Evolutionary conservation across 441 rosid genomes (phyloP).

Genomic region (Syzygium malaccense): DNA sequence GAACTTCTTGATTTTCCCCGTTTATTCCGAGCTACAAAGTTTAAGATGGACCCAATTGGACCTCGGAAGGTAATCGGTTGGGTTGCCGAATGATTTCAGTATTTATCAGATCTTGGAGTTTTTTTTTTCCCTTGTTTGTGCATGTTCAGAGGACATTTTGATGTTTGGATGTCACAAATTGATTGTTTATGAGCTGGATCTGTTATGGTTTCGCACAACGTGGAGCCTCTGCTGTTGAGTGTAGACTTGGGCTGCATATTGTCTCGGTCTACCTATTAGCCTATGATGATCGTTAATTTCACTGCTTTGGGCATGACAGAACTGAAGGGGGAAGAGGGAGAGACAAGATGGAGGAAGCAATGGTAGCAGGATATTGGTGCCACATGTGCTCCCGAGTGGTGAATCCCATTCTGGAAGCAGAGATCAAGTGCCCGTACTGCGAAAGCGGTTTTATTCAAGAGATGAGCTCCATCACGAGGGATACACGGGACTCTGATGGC

Average conservation of each 20-base stretch:
- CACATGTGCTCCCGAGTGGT: conserved; percentile 36
- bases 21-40: neutral
- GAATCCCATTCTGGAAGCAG: conserved; percentile 26
- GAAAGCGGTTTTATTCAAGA: conserved; percentile 59
- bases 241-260: neutral
- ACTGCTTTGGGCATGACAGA: conserved; percentile 16
- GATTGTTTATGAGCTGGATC: neutral
- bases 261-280: neutral
- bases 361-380: conserved; percentile 36
- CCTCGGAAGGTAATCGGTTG: neutral
- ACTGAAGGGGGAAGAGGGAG: conserved; percentile 1
- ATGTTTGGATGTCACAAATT: neutral
- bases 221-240: neutral
- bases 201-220: neutral
- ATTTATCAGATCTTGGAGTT: neutral
- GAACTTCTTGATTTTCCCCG: neutral
- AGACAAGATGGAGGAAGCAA: conserved; percentile 43
- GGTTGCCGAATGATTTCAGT: neutral
- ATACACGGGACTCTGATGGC: conserved; percentile 41
- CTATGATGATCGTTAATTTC: neutral
- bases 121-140: neutral
- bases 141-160: neutral
- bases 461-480: conserved; percentile 28
- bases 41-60: neutral
- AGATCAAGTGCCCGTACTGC: conserved; percentile 45